Base-by-base conservation (phyloP, 805 yeast species). In the Wickerhamiella kurtzmanii region DNA sequence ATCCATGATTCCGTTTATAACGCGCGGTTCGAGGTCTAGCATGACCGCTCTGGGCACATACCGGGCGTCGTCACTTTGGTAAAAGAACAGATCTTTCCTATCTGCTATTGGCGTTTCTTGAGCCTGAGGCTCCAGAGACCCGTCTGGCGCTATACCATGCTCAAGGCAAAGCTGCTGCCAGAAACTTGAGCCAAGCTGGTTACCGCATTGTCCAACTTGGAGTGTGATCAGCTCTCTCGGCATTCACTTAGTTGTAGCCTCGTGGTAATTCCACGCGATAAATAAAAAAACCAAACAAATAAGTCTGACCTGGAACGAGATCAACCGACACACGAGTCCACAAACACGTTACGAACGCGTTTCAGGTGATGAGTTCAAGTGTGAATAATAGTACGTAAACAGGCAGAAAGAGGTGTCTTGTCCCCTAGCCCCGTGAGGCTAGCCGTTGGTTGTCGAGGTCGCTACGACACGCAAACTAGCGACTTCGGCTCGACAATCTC, bases 121-220 rank as follows among this genome's bases (percentile, higher is more conserved):
- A 6, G 41, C 68, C 45, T 59, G 63, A 9, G 72, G 66, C 18
- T 60, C 50, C 9, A 70, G 64, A 2, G 75, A 67, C 2, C 89
- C 89, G 56, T 80, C 86, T 0, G 75, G 63, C n/a, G 62, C 55
- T 19, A 89, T 80, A 0, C 94, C 95, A 59, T 89, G 98, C 58
- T 89, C 97, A 22, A 70, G 64, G 39, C 94, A 83, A 46, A 89
- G 63, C 61, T 85, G 95, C 42, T 77, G 72, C 98, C 98, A 92
- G 63, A 88, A 89, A 62, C 82, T 82, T 47, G 83, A 76, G 21
- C 96, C 96, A 1, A 89, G 80, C 61, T 89, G 97, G 64, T 92
- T 92, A 48, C 98, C 98, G 68, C 98, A 92, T 66, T 92, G 98
- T 21, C 95, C 95, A 1, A 62, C 63, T 22, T 63, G 65, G 32